Evolutionary conservation across 139 green algal species (phyloP).

Genomic region (Pleodorina starrii): DNA sequence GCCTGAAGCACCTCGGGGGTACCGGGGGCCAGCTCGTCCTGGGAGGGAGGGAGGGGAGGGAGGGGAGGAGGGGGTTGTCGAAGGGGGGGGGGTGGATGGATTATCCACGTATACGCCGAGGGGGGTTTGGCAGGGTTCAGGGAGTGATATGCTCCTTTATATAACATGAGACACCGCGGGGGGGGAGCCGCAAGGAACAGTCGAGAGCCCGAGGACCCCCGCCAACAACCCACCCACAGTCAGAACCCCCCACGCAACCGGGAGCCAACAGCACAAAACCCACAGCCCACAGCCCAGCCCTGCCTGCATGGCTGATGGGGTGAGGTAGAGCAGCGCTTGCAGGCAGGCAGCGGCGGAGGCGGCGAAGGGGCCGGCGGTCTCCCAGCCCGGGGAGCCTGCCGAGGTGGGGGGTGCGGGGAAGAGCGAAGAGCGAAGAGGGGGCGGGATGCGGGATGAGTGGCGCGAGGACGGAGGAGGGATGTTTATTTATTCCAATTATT

Average conservation of each 20-base stretch:
- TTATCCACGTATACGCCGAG: too few species aligned
- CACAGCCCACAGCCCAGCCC: too few species aligned
- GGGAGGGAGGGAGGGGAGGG: not conserved
- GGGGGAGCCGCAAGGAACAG: too few species aligned
- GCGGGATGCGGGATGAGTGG: too few species aligned
- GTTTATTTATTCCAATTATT: not conserved
- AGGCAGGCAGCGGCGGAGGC: conserved; percentile 59
- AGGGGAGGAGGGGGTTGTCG: too few species aligned
- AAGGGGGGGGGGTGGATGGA: not conserved
- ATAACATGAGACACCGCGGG: too few species aligned
- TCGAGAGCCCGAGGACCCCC: not conserved
- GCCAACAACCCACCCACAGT: not conserved
- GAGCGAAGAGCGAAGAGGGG: too few species aligned
- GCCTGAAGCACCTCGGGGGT: conserved; percentile 58
- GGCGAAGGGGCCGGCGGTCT: conserved; percentile 62
- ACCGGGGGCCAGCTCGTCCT: conserved; percentile 48
- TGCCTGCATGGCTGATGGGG: not conserved
- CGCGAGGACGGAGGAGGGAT: too few species aligned
- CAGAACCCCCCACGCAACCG: too few species aligned
- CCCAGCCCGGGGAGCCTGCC: conserved; percentile 42
- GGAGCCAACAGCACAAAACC: too few species aligned
- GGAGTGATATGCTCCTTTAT: too few species aligned
- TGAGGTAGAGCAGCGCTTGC: conserved; percentile 60
- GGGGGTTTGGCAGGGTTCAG: too few species aligned
- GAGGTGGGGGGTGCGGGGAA: not conserved